phyloP scores from a whole-genome alignment of 495 filamentous ascomycete genomes.

The Penicillium pulvis region DNA sequence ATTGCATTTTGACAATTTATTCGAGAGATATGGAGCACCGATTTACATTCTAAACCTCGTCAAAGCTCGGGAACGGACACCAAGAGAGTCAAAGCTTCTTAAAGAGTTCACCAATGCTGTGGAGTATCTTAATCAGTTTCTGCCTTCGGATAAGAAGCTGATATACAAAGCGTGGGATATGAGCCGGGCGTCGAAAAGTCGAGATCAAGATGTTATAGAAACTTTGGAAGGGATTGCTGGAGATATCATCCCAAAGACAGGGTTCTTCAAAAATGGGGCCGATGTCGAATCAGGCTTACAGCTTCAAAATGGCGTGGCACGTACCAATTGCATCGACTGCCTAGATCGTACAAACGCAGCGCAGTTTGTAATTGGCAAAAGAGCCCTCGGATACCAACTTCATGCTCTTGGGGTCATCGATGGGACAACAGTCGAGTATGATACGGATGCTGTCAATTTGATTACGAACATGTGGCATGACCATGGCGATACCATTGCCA shows the following conservation, averaged over 20 bases:
- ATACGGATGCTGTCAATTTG: slow-evolving; percentile 91
- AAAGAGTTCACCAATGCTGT: slow-evolving; percentile 87
- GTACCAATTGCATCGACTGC: slow-evolving; percentile 98
- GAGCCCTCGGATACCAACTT: slow-evolving; percentile 88
- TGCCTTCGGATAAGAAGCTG: slow-evolving; percentile 81
- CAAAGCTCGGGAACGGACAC: slow-evolving; percentile 87
- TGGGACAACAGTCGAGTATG: slow-evolving; percentile 80
- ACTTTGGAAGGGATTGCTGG: slow-evolving; percentile 88
- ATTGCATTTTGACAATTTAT: slow-evolving; percentile 94
- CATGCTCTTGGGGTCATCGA: slow-evolving; percentile 88
- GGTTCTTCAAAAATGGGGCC: slow-evolving; percentile 93
- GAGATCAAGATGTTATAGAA: slow-evolving; percentile 94
- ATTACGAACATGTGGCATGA: slow-evolving; percentile 97
- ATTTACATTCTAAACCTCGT: slow-evolving; percentile 93
- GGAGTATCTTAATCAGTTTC: slow-evolving; percentile 91
- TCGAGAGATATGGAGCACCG: slow-evolving; percentile 89
- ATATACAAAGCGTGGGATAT: slow-evolving; percentile 97
- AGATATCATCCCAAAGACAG: slow-evolving; percentile 78
- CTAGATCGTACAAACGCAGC: slow-evolving; percentile 95
- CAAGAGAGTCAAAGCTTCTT: slow-evolving; percentile 87
- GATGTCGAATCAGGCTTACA: slow-evolving; percentile 59
- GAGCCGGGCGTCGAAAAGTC: slow-evolving; percentile 91
- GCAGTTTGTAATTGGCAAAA: slow-evolving; percentile 97
- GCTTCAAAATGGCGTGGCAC: slow-evolving; percentile 89
- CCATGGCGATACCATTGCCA: slow-evolving; percentile 95